Evolutionary conservation across 345 rosid genomes (phyloP), one percentile per base, ranked within the genome.

Genomic region (Abelmoschus esculentus): DNA sequence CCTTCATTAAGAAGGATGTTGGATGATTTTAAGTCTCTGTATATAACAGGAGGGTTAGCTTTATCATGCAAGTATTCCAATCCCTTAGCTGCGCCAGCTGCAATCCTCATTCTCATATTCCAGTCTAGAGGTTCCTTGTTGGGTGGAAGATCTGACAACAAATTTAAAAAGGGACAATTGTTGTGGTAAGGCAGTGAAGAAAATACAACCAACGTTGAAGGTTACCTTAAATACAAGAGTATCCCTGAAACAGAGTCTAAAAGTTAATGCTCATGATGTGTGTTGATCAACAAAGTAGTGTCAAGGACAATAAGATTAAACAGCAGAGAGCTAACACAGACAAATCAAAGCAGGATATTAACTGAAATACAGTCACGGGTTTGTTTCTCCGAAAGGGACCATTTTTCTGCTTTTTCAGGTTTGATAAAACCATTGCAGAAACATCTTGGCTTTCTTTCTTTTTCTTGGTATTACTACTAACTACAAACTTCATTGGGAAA

Each of bases 71-170:
- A 80, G 75, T 95, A 95, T 73, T 95, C 97, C 59, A 95, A 83
- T 59, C 99, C 99, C 80, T 90, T 95, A 3, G 99, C 96, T 61
- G 99, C 99, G 69, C 99, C 97, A 54, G 99, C 97, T 4, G 98
- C 98, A 80, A 93, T 89, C 78, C 87, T 89, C 98, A 93, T 93
- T 74, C 98, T 87, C 1, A 96, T 93, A 76, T 88, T 89, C 98
- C 98, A 93, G 80, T 91, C 96, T 66, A 93, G 78, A 32, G 96
- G 90, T 75, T 86, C 96, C 82, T 81, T 89, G 82, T 82, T 91
- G 0, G 85, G 82, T 61, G 96, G 90, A 76, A 95, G 82, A 86
- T 95, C 99, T 95, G 83, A 53, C 74, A 56, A 76, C 17, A 74
- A 46, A 32, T 22, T 38, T 3, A 36, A 50, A 72, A 71, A 14